phyloP scores from a whole-genome alignment of 768 basidiomycete species.

The Trametopsis cervina region DNA sequence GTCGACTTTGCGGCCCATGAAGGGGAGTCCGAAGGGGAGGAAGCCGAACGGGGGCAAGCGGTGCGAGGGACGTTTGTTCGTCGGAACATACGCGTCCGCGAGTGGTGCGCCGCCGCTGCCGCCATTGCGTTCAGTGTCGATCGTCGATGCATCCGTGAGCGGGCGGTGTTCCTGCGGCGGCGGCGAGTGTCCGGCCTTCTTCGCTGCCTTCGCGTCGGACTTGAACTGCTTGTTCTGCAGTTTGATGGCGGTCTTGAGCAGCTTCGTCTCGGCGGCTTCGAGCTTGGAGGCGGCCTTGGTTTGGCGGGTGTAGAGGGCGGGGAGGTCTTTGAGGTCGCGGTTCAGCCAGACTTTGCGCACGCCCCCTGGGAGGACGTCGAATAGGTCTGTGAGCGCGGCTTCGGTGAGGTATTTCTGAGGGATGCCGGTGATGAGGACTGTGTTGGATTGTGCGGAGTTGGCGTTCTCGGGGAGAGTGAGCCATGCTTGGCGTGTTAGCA shows the following conservation, averaged over 20 bases:
- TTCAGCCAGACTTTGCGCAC: conserved; percentile 88
- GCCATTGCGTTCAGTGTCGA: conserved; percentile 24
- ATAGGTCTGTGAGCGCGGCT: conserved; percentile 57
- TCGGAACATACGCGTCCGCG: conserved; percentile 50
- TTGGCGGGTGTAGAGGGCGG: conserved; percentile 69
- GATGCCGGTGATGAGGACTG: conserved; percentile 83
- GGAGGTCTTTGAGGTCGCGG: conserved; percentile 76
- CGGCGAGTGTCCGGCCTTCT: conserved; percentile 1
- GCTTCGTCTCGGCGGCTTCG: conserved; percentile 71
- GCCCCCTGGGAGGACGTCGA: conserved; percentile 80
- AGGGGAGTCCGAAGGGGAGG: conserved; percentile 47
- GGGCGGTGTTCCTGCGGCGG: conserved; percentile 15
- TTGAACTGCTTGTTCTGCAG: conserved; percentile 46
- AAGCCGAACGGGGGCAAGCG: conserved; percentile 48
- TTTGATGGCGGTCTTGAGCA: conserved; percentile 69
- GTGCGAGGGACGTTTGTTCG: conserved; percentile 72
- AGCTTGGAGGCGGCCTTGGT: conserved; percentile 64
- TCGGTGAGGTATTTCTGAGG: conserved; percentile 49
- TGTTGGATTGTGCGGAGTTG: conserved; percentile 74
- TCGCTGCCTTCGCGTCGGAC: conserved; percentile 24
- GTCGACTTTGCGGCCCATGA: conserved; percentile 86
- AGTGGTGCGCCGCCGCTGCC: too few species aligned
- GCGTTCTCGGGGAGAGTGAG: conserved; percentile 68
- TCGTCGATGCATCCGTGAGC: conserved; percentile 19
- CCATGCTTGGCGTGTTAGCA: conserved; percentile 69